These are phyloP conservation scores for Xylariomycetidae sp. DNA, from an alignment of 2,329 filamentous ascomycete genomes.

Conservation along the genomic window DNA sequence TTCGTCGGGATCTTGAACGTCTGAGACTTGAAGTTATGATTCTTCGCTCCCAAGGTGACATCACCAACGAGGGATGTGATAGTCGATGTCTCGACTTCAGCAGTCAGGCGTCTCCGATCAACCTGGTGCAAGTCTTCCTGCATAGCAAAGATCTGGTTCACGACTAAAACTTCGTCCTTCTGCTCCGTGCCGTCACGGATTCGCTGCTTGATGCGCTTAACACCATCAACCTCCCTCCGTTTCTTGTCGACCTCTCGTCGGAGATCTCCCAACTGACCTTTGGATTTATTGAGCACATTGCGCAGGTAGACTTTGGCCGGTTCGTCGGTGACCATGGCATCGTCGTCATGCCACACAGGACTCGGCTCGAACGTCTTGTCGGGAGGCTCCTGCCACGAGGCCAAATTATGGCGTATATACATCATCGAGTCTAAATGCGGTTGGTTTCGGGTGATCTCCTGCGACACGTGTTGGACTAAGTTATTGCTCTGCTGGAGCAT, in stretches of 20 bases:
- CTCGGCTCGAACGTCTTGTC: slow-evolving; percentile 90
- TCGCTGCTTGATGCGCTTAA: slow-evolving; percentile 68
- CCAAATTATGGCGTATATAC: slow-evolving; percentile 91
- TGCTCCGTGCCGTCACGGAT: slow-evolving; percentile 82
- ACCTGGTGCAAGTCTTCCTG: slow-evolving; percentile 82
- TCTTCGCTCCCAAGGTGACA: slow-evolving; percentile 84
- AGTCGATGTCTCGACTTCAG: slow-evolving; percentile 88
- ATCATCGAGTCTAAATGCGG: slow-evolving; percentile 93
- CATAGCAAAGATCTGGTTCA: slow-evolving; percentile 75
- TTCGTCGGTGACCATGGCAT: slow-evolving; percentile 80
- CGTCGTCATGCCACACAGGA: slow-evolving; percentile 95
- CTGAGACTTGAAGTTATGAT: slow-evolving; percentile 97
- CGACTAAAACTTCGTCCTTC: slow-evolving; percentile 80
- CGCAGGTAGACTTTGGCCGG: slow-evolving; percentile 83
- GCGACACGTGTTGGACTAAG: slow-evolving; percentile 66
- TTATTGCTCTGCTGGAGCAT: slow-evolving; percentile 70
- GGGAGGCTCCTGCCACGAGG: slow-evolving; percentile 73
- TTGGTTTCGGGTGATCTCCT: slow-evolving; percentile 82
- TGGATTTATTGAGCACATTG: slow-evolving; percentile 88
- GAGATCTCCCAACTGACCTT: slow-evolving; percentile 74
- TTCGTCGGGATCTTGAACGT: slow-evolving; percentile 99
- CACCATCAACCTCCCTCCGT: slow-evolving; percentile 74
- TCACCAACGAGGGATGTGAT: slow-evolving; percentile 91
- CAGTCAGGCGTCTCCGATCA: slow-evolving; percentile 78
- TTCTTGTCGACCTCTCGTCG: slow-evolving; percentile 82